These are phyloP conservation scores for Cladorrhinum sp. DNA, from an alignment of 2,329 filamentous ascomycete genomes.

Conservation along the genomic window DNA sequence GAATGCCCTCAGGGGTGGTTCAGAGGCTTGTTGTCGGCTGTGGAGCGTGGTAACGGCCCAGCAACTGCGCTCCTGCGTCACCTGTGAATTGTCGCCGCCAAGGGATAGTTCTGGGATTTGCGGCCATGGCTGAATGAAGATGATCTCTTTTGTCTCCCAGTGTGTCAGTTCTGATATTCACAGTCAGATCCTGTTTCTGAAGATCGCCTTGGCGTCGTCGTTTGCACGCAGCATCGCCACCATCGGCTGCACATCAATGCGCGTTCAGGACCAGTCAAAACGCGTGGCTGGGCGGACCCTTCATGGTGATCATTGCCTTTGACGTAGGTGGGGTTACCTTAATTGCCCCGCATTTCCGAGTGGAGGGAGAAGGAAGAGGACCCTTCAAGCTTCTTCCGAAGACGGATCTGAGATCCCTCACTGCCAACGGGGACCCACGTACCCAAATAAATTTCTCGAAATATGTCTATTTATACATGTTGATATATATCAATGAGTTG, in stretches of 20 bases:
- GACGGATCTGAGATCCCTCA: neutral
- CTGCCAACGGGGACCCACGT: neutral
- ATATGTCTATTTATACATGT: neutral
- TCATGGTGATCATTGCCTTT: neutral
- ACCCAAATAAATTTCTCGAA: no score
- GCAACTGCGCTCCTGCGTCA: no score
- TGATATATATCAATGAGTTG: neutral
- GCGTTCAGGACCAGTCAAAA: neutral
- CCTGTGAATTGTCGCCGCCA: no score
- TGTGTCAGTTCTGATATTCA: no score
- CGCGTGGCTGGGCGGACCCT: neutral
- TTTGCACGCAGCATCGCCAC: no score
- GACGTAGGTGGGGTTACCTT: slow-evolving; percentile 1
- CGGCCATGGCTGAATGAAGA: neutral
- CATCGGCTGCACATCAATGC: neutral
- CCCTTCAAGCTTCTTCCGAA: neutral
- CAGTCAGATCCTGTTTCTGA: no score
- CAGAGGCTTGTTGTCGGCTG: no score
- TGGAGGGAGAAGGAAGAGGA: neutral
- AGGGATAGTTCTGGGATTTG: neutral
- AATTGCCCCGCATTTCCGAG: slow-evolving; percentile 2
- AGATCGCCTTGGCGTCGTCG: no score
- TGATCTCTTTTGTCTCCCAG: no score
- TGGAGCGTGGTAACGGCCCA: no score
- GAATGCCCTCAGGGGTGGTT: no score